Evolutionary conservation across 1,284 basidiomycete genomes (phyloP).

Genomic region (Sporisorium graminicola): DNA sequence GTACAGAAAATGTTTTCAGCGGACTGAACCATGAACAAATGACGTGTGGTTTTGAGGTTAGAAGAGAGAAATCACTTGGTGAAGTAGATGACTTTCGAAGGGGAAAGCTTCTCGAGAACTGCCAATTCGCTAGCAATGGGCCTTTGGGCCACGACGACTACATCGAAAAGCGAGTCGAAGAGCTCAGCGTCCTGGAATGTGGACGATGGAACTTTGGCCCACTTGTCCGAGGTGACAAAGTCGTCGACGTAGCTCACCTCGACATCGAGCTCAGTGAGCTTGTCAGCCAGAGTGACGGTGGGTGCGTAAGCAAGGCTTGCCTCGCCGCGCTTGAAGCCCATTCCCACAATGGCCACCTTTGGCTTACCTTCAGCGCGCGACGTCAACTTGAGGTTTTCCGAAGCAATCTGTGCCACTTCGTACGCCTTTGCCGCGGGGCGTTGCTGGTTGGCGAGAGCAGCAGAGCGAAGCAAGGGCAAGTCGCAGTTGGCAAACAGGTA

Average conservation of each 20-base stretch:
- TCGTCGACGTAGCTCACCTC: constrained; percentile 38
- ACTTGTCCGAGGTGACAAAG: constrained; percentile 27
- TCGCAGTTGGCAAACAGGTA: constrained; percentile 42
- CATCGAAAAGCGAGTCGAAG: constrained; percentile 24
- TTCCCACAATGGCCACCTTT: constrained; percentile 24
- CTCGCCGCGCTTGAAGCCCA: constrained; percentile 45
- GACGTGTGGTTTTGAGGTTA: not conserved
- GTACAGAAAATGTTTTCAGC: not conserved
- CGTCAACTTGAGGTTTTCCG: not conserved
- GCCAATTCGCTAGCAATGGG: constrained; percentile 23
- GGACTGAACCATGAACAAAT: constrained; percentile 8
- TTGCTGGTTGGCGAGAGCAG: constrained; percentile 29
- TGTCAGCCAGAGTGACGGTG: constrained; percentile 35
- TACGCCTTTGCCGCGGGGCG: constrained; percentile 20
- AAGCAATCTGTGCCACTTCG: constrained; percentile 18
- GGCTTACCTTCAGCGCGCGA: not conserved
- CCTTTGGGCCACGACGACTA: constrained; percentile 32
- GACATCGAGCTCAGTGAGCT: constrained; percentile 23
- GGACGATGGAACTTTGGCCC: constrained; percentile 14
- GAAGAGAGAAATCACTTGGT: constrained; percentile 13
- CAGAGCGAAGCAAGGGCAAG: constrained; percentile 25
- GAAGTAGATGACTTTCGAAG: constrained; percentile 23
- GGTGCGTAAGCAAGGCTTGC: constrained; percentile 34
- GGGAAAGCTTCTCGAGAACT: constrained; percentile 16
- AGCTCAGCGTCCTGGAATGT: constrained; percentile 10